Conservation (phyloP, 208 protist genomes). For the Wallacemonas sp. region DNA sequence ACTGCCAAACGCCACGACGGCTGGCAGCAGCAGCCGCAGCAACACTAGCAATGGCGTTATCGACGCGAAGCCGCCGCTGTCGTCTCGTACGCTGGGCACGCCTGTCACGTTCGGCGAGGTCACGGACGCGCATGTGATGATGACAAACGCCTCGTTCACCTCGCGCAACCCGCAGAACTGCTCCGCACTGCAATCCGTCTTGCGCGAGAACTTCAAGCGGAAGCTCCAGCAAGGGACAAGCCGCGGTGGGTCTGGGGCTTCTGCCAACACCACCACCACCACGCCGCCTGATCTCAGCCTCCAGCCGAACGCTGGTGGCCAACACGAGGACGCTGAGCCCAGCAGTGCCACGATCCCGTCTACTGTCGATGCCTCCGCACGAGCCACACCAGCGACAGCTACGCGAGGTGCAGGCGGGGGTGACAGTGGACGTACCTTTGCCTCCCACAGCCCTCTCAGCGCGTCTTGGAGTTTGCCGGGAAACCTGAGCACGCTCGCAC, state of each 20-base stretch:
- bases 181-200: background rate
- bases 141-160: constrained; percentile 5
- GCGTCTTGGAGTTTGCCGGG: background rate
- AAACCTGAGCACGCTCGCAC: background rate
- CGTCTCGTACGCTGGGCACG: background rate
- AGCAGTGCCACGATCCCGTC: too few relatives aligned
- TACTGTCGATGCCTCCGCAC: too few relatives aligned
- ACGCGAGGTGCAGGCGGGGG: too few relatives aligned
- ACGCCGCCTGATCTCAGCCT: background rate
- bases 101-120: too few relatives aligned
- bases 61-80: background rate
- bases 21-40: too few relatives aligned
- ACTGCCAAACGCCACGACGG: background rate
- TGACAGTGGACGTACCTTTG: too few relatives aligned
- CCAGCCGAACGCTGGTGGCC: too few relatives aligned
- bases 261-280: background rate
- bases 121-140: constrained; percentile 8
- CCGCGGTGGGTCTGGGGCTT: too few relatives aligned
- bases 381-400: too few relatives aligned
- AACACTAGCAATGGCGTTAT: too few relatives aligned
- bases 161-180: constrained; percentile 9
- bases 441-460: constrained; percentile 1
- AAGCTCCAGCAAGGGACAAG: constrained; percentile 9
- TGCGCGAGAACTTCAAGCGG: constrained; percentile 16
- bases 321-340: too few relatives aligned